Percentiles rank a stretch among this genome's conserved stretches.
Evolutionary conservation across 768 basidiomycete genomes (phyloP).

Genomic region (Pleurotus salmoneostramineus): DNA sequence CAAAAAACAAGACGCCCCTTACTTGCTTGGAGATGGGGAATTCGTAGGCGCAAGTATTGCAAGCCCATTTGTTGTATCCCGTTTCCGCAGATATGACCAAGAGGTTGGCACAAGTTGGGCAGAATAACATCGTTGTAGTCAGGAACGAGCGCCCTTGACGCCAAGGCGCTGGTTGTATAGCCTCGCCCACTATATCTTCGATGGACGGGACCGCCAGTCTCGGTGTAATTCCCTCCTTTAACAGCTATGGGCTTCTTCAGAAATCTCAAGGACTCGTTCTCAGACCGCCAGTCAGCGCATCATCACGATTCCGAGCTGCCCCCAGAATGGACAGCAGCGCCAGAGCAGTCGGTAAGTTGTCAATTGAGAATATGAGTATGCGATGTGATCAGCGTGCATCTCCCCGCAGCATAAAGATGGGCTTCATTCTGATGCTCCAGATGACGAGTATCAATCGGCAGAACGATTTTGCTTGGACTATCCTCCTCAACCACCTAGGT

Average conservation of each 20-base stretch:
- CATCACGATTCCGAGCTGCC: slow-evolving; percentile 19
- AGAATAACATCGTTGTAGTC: slow-evolving; percentile 70
- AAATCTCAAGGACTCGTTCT: not conserved
- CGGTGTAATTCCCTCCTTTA: no score
- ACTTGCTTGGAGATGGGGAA: slow-evolving; percentile 89
- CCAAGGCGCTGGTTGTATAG: no score
- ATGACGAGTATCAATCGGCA: slow-evolving; percentile 50
- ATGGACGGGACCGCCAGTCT: no score
- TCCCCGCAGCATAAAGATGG: slow-evolving; percentile 37
- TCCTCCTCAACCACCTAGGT: slow-evolving; percentile 34
- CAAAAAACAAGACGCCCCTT: slow-evolving; percentile 10
- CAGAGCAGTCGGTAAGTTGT: slow-evolving; percentile 38
- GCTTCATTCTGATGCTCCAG: slow-evolving; percentile 50
- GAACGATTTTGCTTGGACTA: slow-evolving; percentile 43
- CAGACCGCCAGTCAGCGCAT: not conserved
- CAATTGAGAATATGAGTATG: not conserved
- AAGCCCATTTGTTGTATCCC: slow-evolving; percentile 89
- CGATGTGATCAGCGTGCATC: not conserved
- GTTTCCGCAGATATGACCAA: slow-evolving; percentile 75
- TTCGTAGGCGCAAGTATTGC: slow-evolving; percentile 93
- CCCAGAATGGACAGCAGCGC: slow-evolving; percentile 58
- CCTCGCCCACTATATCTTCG: no score
- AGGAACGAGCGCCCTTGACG: no score
- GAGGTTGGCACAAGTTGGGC: slow-evolving; percentile 90
- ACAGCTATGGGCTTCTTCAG: slow-evolving; percentile 3